These are phyloP conservation scores for Acanthamoeba lenticulata DNA, from an alignment of 208 protist species.

Conservation along the genomic window DNA sequence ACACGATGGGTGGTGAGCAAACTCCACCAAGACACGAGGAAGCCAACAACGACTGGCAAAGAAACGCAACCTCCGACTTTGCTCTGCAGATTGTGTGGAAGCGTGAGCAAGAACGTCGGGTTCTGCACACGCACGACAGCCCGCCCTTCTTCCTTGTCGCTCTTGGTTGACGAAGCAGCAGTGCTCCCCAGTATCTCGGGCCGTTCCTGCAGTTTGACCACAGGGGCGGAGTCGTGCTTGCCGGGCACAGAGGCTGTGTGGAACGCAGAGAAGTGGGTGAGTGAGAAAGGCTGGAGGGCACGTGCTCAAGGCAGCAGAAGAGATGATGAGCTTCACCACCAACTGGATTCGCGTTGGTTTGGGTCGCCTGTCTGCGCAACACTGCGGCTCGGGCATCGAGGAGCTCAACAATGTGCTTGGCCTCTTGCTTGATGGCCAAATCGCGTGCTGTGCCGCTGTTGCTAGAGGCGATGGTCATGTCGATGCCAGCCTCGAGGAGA, in stretches of 20 bases:
- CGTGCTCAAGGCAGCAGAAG: no score
- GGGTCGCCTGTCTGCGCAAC: background rate
- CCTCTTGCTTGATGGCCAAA: background rate
- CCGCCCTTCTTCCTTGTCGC: background rate
- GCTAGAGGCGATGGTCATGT: background rate
- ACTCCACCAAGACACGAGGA: background rate
- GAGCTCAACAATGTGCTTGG: background rate
- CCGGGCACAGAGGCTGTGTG: no score
- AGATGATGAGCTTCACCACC: no score
- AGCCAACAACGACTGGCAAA: no score
- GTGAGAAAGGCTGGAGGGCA: no score
- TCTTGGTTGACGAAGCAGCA: background rate
- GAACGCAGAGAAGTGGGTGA: no score
- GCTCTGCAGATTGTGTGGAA: background rate
- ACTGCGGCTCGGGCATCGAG: background rate
- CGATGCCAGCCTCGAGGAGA: background rate
- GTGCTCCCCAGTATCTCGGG: background rate
- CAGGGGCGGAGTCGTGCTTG: no score
- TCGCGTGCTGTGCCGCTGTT: slow-evolving; percentile 6
- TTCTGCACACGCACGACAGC: background rate
- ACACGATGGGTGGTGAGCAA: no score
- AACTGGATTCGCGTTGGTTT: background rate
- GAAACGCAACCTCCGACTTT: background rate
- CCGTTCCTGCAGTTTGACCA: background rate
- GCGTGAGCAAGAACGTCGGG: background rate